Evolutionary conservation across 2,329 filamentous ascomycete species (phyloP), one percentile per base, ranked within the genome.

Genomic region (Ascochyta koolunga): DNA sequence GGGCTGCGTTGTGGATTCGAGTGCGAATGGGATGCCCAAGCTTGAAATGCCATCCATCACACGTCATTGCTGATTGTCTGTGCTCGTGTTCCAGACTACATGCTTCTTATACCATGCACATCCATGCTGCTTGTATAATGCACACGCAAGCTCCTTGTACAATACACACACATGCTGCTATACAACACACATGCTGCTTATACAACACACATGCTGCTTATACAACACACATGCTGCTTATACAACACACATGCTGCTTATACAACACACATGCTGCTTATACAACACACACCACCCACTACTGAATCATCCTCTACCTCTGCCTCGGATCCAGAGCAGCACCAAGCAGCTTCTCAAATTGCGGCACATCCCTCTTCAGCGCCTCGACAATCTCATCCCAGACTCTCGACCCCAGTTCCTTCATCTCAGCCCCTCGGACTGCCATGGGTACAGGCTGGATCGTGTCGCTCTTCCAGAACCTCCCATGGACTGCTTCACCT

Each of bases 391-490:
- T 68, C 52, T 76, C 74, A 13, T 62, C 43, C 67, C 72, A 76
- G 10, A 76, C 55, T 24, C 65, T 66, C 41, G 50, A 37, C 4
- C 57, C 62, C 39, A 73, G 47, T 35, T 65, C 62, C 52, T 69
- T 68, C 50, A 73, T 74, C 41, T 67, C 65, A 27, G 65, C 54
- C 5, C 72, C 73, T 11, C 60, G 51, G 29, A 77, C 37, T 51
- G 64, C 65, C 16, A 63, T 60, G 16, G 66, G 56, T n/a, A 67
- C 42, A 10, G 72, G 69, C 50, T 69, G 62, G 6, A 76, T 59
- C 41, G 59, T 50, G 42, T 76, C 72, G 32, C 69, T 58, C 44
- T 72, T 62, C 71, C 72, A 76, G 40, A 76, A 76, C 10, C 68
- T 61, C 6, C 69, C 72, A 45, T 76, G 71, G 1, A 64, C 58